Evolutionary conservation across 257 asterid species (phyloP).

Genomic region (Primulina eburnea): DNA sequence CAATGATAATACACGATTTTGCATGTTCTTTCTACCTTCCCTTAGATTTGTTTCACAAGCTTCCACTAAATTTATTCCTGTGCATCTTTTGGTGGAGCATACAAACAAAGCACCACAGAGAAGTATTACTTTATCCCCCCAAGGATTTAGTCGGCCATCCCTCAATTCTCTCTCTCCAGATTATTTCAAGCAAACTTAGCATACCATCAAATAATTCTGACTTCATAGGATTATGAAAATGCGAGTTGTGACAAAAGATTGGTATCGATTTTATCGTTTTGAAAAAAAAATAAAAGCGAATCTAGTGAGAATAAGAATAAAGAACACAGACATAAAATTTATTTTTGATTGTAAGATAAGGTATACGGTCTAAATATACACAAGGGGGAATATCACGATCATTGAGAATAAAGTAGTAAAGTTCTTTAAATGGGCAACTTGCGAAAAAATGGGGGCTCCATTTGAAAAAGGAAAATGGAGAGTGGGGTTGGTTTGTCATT

Average conservation of each 20-base stretch:
- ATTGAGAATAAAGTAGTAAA: constrained; percentile 42
- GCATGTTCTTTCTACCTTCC: constrained; percentile 20
- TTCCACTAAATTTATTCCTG: constrained; percentile 27
- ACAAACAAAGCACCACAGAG: constrained; percentile 31
- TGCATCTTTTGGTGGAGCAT: constrained; percentile 28
- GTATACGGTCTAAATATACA: constrained; percentile 40
- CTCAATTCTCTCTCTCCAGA: constrained; percentile 18
- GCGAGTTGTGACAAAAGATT: constrained; percentile 17
- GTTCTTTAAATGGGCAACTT: constrained; percentile 41
- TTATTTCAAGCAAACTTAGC: no score
- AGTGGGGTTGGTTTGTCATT: constrained; percentile 51
- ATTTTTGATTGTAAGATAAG: constrained; percentile 30
- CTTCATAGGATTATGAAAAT: not conserved
- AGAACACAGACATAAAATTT: constrained; percentile 22
- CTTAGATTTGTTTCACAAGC: constrained; percentile 26
- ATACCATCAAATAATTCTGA: not conserved
- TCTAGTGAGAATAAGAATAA: constrained; percentile 39
- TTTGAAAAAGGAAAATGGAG: constrained; percentile 8
- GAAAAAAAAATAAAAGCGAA: constrained; percentile 33
- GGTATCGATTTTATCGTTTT: constrained; percentile 35
- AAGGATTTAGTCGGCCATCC: constrained; percentile 36
- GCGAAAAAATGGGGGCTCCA: constrained; percentile 34
- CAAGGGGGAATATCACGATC: constrained; percentile 31
- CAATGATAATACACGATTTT: constrained; percentile 21
- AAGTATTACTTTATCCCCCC: constrained; percentile 37